These are phyloP conservation scores for Phoma sp. DNA, from an alignment of 2,329 filamentous ascomycete species.

Conservation along the genomic window DNA sequence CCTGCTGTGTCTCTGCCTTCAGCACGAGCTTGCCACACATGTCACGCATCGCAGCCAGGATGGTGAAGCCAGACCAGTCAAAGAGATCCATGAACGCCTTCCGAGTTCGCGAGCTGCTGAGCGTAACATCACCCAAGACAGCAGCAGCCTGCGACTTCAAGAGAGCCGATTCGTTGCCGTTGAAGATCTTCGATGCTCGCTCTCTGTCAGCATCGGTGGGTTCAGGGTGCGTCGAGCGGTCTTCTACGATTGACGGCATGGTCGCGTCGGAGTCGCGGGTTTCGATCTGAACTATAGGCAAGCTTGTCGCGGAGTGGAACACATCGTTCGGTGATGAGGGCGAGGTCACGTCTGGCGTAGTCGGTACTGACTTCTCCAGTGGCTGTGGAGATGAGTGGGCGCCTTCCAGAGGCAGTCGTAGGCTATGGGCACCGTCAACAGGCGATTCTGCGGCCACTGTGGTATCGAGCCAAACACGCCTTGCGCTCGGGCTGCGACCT, in stretches of 20 bases:
- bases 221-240: constrained; percentile 43
- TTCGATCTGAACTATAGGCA: constrained; percentile 60
- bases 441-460: constrained; percentile 46
- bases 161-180: constrained; percentile 82
- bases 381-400: constrained; percentile 44
- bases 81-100: constrained; percentile 92
- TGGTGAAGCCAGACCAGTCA: constrained; percentile 81
- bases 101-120: constrained; percentile 61
- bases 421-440: constrained; percentile 31
- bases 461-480: constrained; percentile 51
- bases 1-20: constrained; percentile 93
- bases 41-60: constrained; percentile 77
- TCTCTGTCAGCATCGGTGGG: constrained; percentile 72
- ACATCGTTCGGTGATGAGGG: constrained; percentile 52
- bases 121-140: constrained; percentile 78
- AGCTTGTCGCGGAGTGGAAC: constrained; percentile 56
- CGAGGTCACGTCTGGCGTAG: constrained; percentile 41
- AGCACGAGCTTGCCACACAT: constrained; percentile 83
- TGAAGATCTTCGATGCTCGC: constrained; percentile 82
- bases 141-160: constrained; percentile 80
- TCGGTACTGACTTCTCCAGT: constrained; percentile 46
- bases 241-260: constrained; percentile 47
- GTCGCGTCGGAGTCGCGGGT: constrained; percentile 49
- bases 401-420: constrained; percentile 50
- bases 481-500: constrained; percentile 30